A percentile compares a stretch with the other conserved stretches of the same genome.
Conservation (phyloP, 148 eudicot species). For the Rhododendron henanense region DNA sequence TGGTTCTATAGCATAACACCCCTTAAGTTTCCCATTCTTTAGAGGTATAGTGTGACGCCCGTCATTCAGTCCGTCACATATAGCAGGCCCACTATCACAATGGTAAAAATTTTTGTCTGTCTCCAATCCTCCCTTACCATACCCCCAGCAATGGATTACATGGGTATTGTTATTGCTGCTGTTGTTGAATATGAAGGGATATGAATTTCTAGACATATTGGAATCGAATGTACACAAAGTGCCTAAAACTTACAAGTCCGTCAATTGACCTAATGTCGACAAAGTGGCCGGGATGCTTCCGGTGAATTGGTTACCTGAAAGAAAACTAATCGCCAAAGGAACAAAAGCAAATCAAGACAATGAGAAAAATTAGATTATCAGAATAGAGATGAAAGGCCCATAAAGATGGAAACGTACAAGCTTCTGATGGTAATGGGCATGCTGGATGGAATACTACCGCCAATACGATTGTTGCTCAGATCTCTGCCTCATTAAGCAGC, state of each 20-base stretch:
- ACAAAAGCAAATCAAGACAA: neutral
- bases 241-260: constrained; percentile 60
- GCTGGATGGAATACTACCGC: constrained; percentile 75
- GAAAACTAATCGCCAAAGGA: constrained; percentile 33
- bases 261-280: constrained; percentile 66
- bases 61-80: no score
- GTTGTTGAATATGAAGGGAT: neutral
- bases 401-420: constrained; percentile 55
- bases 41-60: no score
- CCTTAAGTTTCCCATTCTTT: no score
- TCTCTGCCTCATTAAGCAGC: constrained; percentile 45
- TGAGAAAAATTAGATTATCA: neutral
- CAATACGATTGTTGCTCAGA: constrained; percentile 81
- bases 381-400: constrained; percentile 3
- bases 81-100: neutral
- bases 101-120: neutral
- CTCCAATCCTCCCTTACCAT: neutral
- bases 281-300: constrained; percentile 70
- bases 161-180: neutral
- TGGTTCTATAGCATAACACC: neutral
- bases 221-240: neutral
- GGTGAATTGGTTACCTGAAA: constrained; percentile 73
- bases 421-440: constrained; percentile 68
- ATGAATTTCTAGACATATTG: neutral
- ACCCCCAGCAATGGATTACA: neutral